Percentiles rank a stretch among this genome's conserved stretches.
Evolutionary conservation across 2,329 filamentous ascomycete genomes (phyloP).

Genomic region (Tolypocladium ophioglossoides): DNA sequence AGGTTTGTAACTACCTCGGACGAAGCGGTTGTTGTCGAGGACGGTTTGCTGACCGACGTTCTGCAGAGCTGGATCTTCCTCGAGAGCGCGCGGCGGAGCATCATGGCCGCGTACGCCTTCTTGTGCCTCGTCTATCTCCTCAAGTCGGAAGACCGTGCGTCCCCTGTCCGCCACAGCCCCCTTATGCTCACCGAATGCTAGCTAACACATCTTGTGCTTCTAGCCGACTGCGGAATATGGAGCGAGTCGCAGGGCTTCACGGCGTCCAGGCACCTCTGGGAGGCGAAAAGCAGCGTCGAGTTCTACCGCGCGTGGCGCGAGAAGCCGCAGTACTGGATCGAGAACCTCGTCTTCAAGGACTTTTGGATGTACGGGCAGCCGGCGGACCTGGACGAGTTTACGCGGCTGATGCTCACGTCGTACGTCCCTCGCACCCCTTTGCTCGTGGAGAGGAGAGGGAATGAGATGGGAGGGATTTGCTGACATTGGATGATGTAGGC

Average conservation of each 20-base stretch:
- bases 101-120: conserved; percentile 21
- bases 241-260: conserved; percentile 16
- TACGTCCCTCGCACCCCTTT: conserved; percentile 13
- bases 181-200: background rate
- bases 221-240: conserved; percentile 6
- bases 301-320: conserved; percentile 34
- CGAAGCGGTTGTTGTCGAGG: background rate
- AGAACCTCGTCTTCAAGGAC: conserved; percentile 23
- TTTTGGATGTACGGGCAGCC: conserved; percentile 25
- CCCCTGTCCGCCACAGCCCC: background rate
- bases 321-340: conserved; percentile 25
- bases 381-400: conserved; percentile 29
- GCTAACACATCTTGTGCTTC: background rate
- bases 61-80: conserved; percentile 28
- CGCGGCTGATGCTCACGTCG: conserved; percentile 25
- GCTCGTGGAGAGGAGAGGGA: background rate
- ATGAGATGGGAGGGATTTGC: background rate
- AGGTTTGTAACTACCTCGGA: conserved; percentile 16
- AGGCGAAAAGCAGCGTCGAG: conserved; percentile 26
- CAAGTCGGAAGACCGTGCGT: conserved; percentile 20
- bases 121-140: conserved; percentile 23
- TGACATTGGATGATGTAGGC: conserved; percentile 10
- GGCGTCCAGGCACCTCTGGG: conserved; percentile 32
- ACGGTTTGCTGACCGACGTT: background rate
- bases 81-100: conserved; percentile 29